phyloP scores from a whole-genome alignment of 257 asterid genomes.

The Coffea canephora region DNA sequence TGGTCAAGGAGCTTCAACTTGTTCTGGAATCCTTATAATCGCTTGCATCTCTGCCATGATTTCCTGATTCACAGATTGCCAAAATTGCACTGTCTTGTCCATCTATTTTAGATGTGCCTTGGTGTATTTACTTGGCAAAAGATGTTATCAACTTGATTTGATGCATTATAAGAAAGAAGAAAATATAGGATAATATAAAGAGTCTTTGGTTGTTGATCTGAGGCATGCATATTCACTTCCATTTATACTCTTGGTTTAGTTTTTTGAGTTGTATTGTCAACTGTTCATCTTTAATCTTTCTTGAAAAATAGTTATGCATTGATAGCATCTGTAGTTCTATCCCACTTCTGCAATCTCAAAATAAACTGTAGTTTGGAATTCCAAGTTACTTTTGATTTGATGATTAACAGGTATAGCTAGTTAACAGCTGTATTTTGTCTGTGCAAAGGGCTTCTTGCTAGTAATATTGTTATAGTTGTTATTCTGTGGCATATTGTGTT shows the following conservation, averaged over 20 bases:
- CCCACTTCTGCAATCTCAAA: not conserved
- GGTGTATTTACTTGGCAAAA: not conserved
- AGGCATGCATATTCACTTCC: not conserved
- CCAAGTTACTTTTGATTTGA: not conserved
- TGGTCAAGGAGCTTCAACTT: not conserved
- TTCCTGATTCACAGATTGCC: not conserved
- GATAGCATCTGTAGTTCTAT: not conserved
- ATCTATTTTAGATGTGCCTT: not conserved
- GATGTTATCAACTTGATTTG: not conserved
- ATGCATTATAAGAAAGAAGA: not conserved
- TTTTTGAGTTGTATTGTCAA: not conserved
- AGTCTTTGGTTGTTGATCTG: not conserved
- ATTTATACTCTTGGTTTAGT: not conserved
- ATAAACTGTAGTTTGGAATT: not conserved
- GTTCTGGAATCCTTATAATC: not conserved
- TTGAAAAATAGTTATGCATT: not conserved
- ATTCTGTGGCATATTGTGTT: not conserved
- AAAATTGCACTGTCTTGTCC: not conserved
- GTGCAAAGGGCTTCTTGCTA: not conserved
- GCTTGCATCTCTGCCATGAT: not conserved
- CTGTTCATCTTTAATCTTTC: not conserved
- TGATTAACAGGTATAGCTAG: not conserved
- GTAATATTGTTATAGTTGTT: not conserved
- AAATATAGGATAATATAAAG: not conserved
- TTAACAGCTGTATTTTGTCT: not conserved